Evolutionary conservation across 176 grass and related monocot genomes (phyloP).

Genomic region (Poa pratensis): DNA sequence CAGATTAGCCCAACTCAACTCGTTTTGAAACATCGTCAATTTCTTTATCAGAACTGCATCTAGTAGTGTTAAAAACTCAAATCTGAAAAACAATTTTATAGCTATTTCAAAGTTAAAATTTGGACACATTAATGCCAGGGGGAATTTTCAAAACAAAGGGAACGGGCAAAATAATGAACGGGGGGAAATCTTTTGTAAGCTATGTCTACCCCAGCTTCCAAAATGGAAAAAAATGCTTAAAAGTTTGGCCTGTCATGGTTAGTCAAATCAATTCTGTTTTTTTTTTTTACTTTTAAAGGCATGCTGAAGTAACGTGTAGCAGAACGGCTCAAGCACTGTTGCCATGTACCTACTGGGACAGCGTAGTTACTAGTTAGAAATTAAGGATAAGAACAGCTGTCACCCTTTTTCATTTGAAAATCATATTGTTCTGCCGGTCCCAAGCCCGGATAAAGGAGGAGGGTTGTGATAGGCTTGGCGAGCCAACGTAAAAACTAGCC

Average conservation of each 20-base stretch:
- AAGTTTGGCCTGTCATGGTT: constrained; percentile 7
- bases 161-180: neutral
- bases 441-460: no score
- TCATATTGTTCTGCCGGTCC: neutral
- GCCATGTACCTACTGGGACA: neutral
- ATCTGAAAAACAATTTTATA: neutral
- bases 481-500: no score
- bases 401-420: neutral
- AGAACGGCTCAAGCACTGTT: neutral
- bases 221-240: constrained; percentile 23
- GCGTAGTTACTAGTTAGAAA: neutral
- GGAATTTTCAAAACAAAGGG: neutral
- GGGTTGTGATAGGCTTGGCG: no score
- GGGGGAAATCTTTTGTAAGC: neutral
- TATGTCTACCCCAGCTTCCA: constrained; percentile 19
- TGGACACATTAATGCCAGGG: no score
- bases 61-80: neutral
- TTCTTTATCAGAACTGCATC: neutral
- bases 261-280: constrained; percentile 5
- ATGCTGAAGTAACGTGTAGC: neutral
- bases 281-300: neutral
- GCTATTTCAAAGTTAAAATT: neutral
- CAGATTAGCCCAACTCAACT: neutral
- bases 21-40: neutral
- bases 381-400: neutral